Conservation (phyloP, 345 rosid genomes). For the Cardamine occulta region DNA sequence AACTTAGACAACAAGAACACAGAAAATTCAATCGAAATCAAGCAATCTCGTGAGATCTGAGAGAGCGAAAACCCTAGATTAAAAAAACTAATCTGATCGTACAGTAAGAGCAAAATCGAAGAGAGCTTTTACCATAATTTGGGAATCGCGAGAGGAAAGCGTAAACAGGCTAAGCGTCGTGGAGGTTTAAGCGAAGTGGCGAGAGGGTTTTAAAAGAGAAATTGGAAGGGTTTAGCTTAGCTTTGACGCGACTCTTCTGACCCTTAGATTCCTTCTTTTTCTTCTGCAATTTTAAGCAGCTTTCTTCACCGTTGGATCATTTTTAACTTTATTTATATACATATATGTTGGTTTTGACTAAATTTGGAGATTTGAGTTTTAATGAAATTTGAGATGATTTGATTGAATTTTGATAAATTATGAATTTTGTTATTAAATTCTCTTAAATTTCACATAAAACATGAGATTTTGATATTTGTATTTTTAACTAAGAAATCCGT, state of each 20-base stretch:
- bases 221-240: not conserved
- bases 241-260: not conserved
- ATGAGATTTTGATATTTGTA: too few relatives aligned
- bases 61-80: not conserved
- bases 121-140: not conserved
- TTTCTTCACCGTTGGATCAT: not conserved
- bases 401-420: too few relatives aligned
- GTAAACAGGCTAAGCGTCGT: not conserved
- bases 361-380: too few relatives aligned
- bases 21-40: not conserved
- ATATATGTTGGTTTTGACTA: not conserved
- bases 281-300: not conserved
- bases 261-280: not conserved
- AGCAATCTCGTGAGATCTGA: constrained; percentile 17
- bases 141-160: not conserved
- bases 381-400: too few relatives aligned
- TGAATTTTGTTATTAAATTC: too few relatives aligned
- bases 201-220: not conserved
- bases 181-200: not conserved
- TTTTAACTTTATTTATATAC: not conserved
- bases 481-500: too few relatives aligned
- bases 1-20: not conserved
- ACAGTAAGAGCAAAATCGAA: not conserved
- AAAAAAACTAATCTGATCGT: not conserved
- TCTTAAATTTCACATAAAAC: too few relatives aligned